Evolutionary conservation across 2,329 filamentous ascomycete species (phyloP), one percentile per base, ranked within the genome.

Genomic region (Rutstroemia sp.): DNA sequence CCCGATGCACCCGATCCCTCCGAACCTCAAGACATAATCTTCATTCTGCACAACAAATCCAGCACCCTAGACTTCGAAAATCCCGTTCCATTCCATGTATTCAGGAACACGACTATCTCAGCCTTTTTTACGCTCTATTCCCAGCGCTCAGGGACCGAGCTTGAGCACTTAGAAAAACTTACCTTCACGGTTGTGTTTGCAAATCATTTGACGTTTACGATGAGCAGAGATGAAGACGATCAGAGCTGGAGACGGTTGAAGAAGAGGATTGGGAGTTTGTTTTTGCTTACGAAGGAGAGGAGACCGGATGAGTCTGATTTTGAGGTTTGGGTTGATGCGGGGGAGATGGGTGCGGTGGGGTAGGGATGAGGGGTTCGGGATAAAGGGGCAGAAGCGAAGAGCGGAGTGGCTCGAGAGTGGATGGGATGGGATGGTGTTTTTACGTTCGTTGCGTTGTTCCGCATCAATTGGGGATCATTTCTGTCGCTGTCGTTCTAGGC

Each of bases 211-310:
- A 38, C 27, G 3, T 49, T 49, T 25, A 16, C 18, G 14, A 38
- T 49, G 34, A 19, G n/a, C 9, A 49, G 34, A 18, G 27, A 49
- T 38, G 47, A 37, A 16, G 34, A 34, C 8, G 47, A 49, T 6
- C 9, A 12, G 47, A 19, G 27, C 5, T 49, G 27, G 27, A 49
- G 47, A 37, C 8, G 27, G 27, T 38, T 49, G n/a, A 49, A 49
- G 47, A 49, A 49, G 27, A 49, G 47, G 34, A 37, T 49, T 49
- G 47, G 47, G 27, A 49, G 47, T 38, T 49, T 49, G 47, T 49
- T 38, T 37, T 34, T 49, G 27, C 3, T 49, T 30, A 49, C 16
- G 4, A 49, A 23, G 18, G 47, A 49, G 47, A 49, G 47, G 16
- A 49, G 27, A 38, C 47, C 27, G 16, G 19, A 25, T 19, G 47